Percentiles rank a stretch among this genome's conserved stretches.
Evolutionary conservation across 768 basidiomycete species (phyloP).

Genomic region (Trichaptum fuscoviolaceum): DNA sequence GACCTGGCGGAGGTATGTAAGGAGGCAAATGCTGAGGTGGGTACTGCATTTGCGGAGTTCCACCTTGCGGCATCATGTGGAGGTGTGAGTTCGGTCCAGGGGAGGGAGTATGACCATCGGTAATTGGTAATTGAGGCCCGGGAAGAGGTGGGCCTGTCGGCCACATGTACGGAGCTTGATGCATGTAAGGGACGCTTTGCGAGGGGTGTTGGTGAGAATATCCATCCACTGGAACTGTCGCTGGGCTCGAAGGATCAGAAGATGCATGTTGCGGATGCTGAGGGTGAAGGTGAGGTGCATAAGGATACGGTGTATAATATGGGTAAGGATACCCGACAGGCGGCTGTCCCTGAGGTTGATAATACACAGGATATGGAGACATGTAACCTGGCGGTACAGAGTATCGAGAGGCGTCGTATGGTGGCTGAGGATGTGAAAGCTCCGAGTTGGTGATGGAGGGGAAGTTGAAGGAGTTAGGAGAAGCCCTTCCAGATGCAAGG

Average conservation of each 20-base stretch:
- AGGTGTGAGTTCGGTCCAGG: slow-evolving; percentile 29
- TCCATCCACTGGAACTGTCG: slow-evolving; percentile 21
- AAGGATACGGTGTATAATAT: slow-evolving; percentile 45
- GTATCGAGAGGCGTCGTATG: slow-evolving; percentile 23
- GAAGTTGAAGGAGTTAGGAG: slow-evolving; percentile 66
- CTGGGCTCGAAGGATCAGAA: slow-evolving; percentile 27
- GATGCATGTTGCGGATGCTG: slow-evolving; percentile 30
- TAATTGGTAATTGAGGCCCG: slow-evolving; percentile 34
- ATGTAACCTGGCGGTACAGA: slow-evolving; percentile 22
- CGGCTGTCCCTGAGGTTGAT: slow-evolving; percentile 29
- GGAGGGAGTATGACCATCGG: slow-evolving; percentile 28
- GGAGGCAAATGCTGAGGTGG: slow-evolving; percentile 28
- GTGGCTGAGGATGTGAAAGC: slow-evolving; percentile 28
- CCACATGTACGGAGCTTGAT: slow-evolving; percentile 26
- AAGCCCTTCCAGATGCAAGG: slow-evolving; percentile 67
- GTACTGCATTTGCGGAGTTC: slow-evolving; percentile 5
- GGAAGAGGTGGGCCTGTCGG: slow-evolving; percentile 33
- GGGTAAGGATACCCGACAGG: slow-evolving; percentile 33
- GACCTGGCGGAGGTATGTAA: slow-evolving; percentile 20
- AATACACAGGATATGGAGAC: slow-evolving; percentile 23
- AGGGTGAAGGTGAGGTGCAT: slow-evolving; percentile 44
- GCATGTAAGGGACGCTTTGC: slow-evolving; percentile 24
- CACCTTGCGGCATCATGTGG: slow-evolving; percentile 23
- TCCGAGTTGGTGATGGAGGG: slow-evolving; percentile 74
- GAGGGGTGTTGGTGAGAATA: slow-evolving; percentile 21